Evolutionary conservation across 495 filamentous ascomycete genomes (phyloP).

Genomic region (Neurospora hispaniola): DNA sequence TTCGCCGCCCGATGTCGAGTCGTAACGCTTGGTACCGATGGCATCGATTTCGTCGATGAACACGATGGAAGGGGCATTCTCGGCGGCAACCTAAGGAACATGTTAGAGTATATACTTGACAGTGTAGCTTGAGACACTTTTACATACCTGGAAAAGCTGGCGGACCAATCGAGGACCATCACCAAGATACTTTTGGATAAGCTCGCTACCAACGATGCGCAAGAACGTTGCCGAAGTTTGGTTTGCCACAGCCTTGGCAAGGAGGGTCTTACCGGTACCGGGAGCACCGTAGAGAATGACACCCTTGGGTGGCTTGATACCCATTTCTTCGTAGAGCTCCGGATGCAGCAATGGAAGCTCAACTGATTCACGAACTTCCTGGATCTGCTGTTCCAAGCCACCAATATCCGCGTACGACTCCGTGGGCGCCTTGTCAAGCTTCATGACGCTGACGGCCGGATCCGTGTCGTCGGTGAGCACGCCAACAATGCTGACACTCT

Average conservation of each 20-base stretch:
- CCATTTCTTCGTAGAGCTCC: constrained; percentile 99
- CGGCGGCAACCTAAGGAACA: constrained; percentile 61
- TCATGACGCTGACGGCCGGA: constrained; percentile 96
- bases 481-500: constrained; percentile 94
- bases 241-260: constrained; percentile 97
- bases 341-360: constrained; percentile 93
- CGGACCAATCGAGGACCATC: constrained; percentile 90
- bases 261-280: constrained; percentile 92
- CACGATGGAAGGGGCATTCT: constrained; percentile 93
- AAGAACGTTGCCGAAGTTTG: constrained; percentile 98
- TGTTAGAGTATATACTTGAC: constrained; percentile 11
- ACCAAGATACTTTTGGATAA: constrained; percentile 98
- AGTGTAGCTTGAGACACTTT: neutral
- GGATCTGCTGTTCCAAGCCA: constrained; percentile 88
- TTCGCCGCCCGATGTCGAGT: constrained; percentile 92
- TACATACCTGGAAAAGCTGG: constrained; percentile 78
- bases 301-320: constrained; percentile 98
- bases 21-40: constrained; percentile 98
- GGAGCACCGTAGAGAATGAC: constrained; percentile 98
- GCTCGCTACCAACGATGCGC: constrained; percentile 92
- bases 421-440: constrained; percentile 96
- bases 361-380: constrained; percentile 95
- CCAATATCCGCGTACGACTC: constrained; percentile 99
- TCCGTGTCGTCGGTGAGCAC: constrained; percentile 96
- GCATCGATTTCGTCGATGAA: constrained; percentile 99